These are phyloP conservation scores for Elaeis oleifera DNA, from an alignment of 202 grass and related monocot genomes.

Conservation along the genomic window DNA sequence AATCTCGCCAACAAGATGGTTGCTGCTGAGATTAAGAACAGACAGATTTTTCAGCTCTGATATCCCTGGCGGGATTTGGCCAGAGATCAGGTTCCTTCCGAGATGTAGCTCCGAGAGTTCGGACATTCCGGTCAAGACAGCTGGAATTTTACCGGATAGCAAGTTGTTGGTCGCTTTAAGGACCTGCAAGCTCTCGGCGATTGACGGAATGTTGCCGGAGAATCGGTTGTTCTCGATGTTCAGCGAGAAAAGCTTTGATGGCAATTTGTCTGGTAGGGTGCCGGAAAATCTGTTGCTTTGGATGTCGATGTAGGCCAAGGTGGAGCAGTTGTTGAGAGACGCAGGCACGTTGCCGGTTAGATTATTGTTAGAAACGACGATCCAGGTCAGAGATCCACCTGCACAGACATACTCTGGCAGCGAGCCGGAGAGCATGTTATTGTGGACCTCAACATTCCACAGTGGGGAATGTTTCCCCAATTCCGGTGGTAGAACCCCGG, in stretches of 20 bases:
- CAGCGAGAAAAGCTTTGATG: conserved; percentile 16
- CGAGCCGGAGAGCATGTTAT: no score
- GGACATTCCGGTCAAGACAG: conserved; percentile 31
- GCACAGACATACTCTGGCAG: no score
- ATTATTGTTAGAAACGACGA: conserved; percentile 39
- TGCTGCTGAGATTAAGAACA: conserved; percentile 32
- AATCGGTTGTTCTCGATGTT: conserved; percentile 43
- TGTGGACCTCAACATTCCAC: no score
- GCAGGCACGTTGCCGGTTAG: conserved; percentile 5
- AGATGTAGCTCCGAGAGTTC: conserved; percentile 23
- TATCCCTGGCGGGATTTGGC: conserved; percentile 35
- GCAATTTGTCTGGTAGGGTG: conserved; percentile 31
- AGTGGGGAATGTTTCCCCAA: no score
- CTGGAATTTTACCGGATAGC: conserved; percentile 30
- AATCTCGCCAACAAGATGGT: no score
- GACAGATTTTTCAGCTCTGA: conserved; percentile 32
- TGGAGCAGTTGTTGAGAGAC: no score
- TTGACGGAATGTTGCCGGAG: conserved; percentile 30
- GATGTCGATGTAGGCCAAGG: no score
- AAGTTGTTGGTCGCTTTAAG: conserved; percentile 49
- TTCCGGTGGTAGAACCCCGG: no score
- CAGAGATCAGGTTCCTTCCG: conserved; percentile 40
- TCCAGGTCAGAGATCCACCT: background rate
- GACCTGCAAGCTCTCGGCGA: conserved; percentile 6
- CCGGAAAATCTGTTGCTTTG: conserved; percentile 36